Base-by-base conservation (phyloP, 2,329 filamentous ascomycete genomes). In the Penicillium sp. region DNA sequence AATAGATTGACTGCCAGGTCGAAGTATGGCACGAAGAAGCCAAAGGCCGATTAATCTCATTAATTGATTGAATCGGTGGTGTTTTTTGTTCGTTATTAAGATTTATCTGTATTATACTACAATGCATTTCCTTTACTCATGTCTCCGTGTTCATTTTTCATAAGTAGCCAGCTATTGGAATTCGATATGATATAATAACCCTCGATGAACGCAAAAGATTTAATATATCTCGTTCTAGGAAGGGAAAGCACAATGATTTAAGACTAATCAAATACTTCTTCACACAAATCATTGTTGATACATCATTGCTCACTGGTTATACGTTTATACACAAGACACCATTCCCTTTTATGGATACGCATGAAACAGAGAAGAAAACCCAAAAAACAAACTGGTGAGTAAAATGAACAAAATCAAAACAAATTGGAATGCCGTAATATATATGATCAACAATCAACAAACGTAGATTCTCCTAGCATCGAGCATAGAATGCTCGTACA, bases 1-100 rank as follows among this genome's bases (percentile, higher is more conserved):
- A 94, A 86, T 72, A 83, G 94, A 65, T 83, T 88, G 68, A 90
- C 87, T 21, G 91, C 89, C 73, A 83, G 94, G 68, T 97, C 91
- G 68, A 99, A 99, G 77, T 99, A 96, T 71, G 94, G 94, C 60
- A 96, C 94, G 50, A 99, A 99, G 86, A 97, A 97, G 80, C 93
- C 94, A 0, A 97, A 97, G 87, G 86, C 86, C 73, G 86, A 87
- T 21, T 80, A 69, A 38, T 24, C 86, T 73, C 85, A 87, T 21
- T 80, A 68, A 38, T 20, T 42, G 24, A 16, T 52, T 30, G 4
- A 20, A 12, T 49, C 8, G 20, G 1, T 12, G 42, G 14, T 5
- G 12, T 23, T 8, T 12, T 49, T 21, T 21, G 4, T 18, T 45
- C n/a, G 40, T 11, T 46, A n/a, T 46, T 24, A 18, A 18, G 23